Evolutionary conservation across 805 yeast species (phyloP).

Genomic region (Hanseniaspora occidentalis): DNA sequence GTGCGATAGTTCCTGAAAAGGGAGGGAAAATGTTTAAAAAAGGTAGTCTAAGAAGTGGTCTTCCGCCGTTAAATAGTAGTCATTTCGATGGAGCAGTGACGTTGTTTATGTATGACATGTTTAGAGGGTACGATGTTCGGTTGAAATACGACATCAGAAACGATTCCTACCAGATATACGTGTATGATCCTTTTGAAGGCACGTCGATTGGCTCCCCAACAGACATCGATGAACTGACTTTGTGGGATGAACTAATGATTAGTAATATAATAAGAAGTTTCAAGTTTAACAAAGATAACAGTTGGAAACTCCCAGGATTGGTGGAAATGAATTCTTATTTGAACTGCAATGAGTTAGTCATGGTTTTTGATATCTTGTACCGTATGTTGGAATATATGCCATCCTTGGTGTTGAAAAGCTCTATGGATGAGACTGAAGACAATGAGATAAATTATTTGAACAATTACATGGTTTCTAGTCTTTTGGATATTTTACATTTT

Average conservation of each 20-base stretch:
- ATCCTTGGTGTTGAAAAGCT: conserved; percentile 36
- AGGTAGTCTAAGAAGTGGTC: too few species aligned
- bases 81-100: conserved; percentile 28
- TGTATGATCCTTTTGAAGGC: conserved; percentile 25
- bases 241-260: conserved; percentile 54
- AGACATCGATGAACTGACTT: conserved; percentile 19
- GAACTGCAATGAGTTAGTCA: conserved; percentile 22
- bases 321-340: conserved; percentile 34
- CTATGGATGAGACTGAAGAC: conserved; percentile 25
- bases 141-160: conserved; percentile 34
- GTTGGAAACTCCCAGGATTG: conserved; percentile 47
- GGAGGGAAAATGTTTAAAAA: too few species aligned
- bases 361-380: conserved; percentile 34
- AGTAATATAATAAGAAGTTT: conserved; percentile 45
- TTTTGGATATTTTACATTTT: conserved; percentile 20
- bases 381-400: conserved; percentile 32
- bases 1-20: conserved; percentile 11
- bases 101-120: conserved; percentile 61
- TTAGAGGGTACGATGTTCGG: conserved; percentile 62
- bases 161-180: conserved; percentile 18
- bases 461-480: conserved; percentile 42
- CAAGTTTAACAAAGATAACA: conserved; percentile 38
- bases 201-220: conserved; percentile 20
- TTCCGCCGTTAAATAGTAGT: too few species aligned
- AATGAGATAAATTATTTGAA: conserved; percentile 27